Evolutionary conservation across 495 filamentous ascomycete species (phyloP), one percentile per base, ranked within the genome.

Genomic region (Aspergillus mulundensis): DNA sequence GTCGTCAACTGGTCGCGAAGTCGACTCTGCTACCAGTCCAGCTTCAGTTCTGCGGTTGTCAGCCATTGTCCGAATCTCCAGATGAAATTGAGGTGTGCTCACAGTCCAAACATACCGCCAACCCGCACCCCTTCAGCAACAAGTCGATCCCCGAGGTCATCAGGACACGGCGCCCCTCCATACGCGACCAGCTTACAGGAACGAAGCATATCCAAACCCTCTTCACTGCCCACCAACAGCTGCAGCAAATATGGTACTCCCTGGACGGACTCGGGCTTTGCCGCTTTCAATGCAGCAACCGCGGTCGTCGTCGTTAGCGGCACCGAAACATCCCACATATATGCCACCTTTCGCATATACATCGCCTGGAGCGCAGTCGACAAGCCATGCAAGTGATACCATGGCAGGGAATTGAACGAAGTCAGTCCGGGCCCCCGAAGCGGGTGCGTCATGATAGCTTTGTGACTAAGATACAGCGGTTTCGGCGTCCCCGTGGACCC

Each of bases 401-500:
- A 77, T 0, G 83, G 83, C 0, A 84, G 70, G 0, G 80, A 74
- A 42, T 76, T 77, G 61, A 85, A 82, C 0, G 78, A 77, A 11
- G 73, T 79, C 16, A 79, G 51, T 0, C 65, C 69, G 28, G 58
- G 68, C 14, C 56, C 69, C 56, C 58, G 66, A 50, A 64, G 64
- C 20, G 54, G 66, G 54, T 63, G 75, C 21, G 61, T 78, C 73
- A 72, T 74, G 51, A 66, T 69, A 0, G 70, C 70, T 40, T 63
- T 61, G 46, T 78, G 70, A 19, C 67, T 70, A 18, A 76, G 64
- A 47, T 62, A 69, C 0, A 81, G 56, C 1, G 82, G 78, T 56
- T 86, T 85, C 0, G 82, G 82, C 10, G 74, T 71, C 0, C 83
- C 81, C 1, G 81, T 86, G 0, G 80, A 83, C 2, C 83, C 83